Base-by-base conservation (phyloP, 1,139 yeast species). In the Magnusiomyces tetraspermus region DNA sequence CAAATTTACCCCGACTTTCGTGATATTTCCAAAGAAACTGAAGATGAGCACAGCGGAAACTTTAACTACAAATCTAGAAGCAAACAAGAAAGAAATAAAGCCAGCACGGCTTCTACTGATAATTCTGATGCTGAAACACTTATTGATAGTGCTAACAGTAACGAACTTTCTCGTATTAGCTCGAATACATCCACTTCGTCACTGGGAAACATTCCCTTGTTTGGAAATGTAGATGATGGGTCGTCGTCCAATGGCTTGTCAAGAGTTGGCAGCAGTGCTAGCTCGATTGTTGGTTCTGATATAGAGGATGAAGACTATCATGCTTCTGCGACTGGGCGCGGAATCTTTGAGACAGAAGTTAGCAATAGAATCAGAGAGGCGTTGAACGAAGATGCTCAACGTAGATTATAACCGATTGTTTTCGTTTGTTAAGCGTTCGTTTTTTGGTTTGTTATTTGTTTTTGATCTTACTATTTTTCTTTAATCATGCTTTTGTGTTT, bases 1-100 rank as follows among this genome's bases (percentile, higher is more conserved):
- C 76, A 78, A 60, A 67, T 88, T 56, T 88, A 82, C 71, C 87
- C 89, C 11, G 95, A 88, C 66, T 81, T 86, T 55, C 80, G 83
- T 59, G 60, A 53, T 40, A 65, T 66, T 33, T 33, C 38, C 17
- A 15, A 15, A 17, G 17, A 8, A 33, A 8, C 38, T 8, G 5
- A 4, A 4, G 10, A 8, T 33, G 17, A 8, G n/a, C 38, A 33
- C 17, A 33, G 17, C 38, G 17, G 17, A 8, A 33, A 33, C 38
- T 10, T 15, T 15, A 33, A 13, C 4, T 15, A 33, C 17, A 33
- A 15, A 4, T 17, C 17, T 33, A 4, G 5, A 15, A 15, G n/a
- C 5, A 5, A 33, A 5, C 17, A 8, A 10, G n/a, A 33, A 15
- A 4, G 5, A 8, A 33, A 5, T 8, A 15, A 33, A 4, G 4